Evolutionary conservation across 2,329 filamentous ascomycete species (phyloP), one percentile per base, ranked within the genome.

Genomic region (Nemania serpens): DNA sequence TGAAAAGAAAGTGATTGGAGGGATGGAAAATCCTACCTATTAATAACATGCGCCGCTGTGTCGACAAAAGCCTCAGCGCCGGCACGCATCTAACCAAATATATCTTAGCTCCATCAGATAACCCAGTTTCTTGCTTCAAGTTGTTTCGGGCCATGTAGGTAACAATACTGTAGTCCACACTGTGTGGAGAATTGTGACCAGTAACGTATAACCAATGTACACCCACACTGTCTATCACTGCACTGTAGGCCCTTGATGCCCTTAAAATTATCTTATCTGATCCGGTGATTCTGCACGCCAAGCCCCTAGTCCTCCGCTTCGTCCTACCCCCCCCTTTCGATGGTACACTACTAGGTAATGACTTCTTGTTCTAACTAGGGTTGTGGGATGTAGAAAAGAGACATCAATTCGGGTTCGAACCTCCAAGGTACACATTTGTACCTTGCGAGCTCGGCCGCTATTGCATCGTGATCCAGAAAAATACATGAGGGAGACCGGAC

Each of bases 191-290:
- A 29, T 29, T 3, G 25, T 29, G n/a, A n/a, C n/a, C n/a, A n/a
- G n/a, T n/a, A n/a, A n/a, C n/a, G n/a, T n/a, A n/a, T n/a, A n/a
- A n/a, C n/a, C n/a, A n/a, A n/a, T n/a, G n/a, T n/a, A n/a, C n/a
- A 29, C 7, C 25, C 25, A 29, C 25, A 29, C 25, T 29, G 25
- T 29, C 3, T 7, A 7, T 29, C 25, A 7, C 13, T 17, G 5
- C 13, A 50, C 50, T 50, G 45, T 59, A 17, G 2, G 12, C 29
- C 7, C 41, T 46, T 53, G 15, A 20, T 17, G 43, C 22, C 58
- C 42, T 52, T 2, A 45, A 50, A 66, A 68, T 68, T 67, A 73
- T 73, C 71, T 73, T 73, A 73, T 73, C 71, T 71, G 71, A 74
- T 74, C 68, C 64, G 69, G 62, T 65, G 61, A 61, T 58, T 55